Evolutionary conservation across 2,329 filamentous ascomycete genomes (phyloP).

Genomic region (Neofusicoccum ribis): DNA sequence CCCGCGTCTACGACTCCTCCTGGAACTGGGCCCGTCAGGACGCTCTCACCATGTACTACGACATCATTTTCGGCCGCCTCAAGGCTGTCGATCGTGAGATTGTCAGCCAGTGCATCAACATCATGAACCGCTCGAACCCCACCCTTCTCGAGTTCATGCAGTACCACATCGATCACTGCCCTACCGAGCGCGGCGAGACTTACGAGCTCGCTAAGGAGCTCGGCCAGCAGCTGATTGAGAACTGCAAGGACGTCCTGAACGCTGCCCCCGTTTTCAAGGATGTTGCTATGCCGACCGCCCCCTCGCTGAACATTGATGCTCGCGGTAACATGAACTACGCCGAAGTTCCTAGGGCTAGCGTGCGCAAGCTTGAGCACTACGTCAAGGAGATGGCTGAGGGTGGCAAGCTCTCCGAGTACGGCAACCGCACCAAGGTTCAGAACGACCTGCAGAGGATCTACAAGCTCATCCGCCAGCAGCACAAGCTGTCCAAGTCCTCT

Average conservation of each 20-base stretch:
- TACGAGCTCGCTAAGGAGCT: slow-evolving; percentile 97
- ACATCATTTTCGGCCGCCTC: slow-evolving; percentile 95
- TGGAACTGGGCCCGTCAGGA: slow-evolving; percentile 99
- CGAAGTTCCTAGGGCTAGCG: slow-evolving; percentile 82
- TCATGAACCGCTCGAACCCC: slow-evolving; percentile 99
- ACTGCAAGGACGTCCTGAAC: slow-evolving; percentile 89
- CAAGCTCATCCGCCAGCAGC: slow-evolving; percentile 97
- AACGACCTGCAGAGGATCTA: slow-evolving; percentile 93
- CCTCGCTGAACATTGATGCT: slow-evolving; percentile 86
- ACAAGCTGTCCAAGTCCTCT: slow-evolving; percentile 94
- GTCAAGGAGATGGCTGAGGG: slow-evolving; percentile 98
- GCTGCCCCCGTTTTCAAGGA: slow-evolving; percentile 92
- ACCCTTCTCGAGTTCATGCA: slow-evolving; percentile 98
- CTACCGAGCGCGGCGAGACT: slow-evolving; percentile 92
- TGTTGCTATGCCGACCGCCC: slow-evolving; percentile 86
- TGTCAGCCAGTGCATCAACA: slow-evolving; percentile 95
- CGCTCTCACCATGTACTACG: slow-evolving; percentile 97
- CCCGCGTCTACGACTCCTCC: slow-evolving; percentile 93
- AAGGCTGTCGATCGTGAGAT: slow-evolving; percentile 95
- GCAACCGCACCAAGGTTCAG: slow-evolving; percentile 96
- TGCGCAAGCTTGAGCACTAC: slow-evolving; percentile 96
- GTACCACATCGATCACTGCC: slow-evolving; percentile 99
- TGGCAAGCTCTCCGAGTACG: slow-evolving; percentile 97
- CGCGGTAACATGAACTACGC: slow-evolving; percentile 91
- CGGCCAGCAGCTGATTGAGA: slow-evolving; percentile 89